Conservation (phyloP, 176 grass and related monocot genomes). For the Sorghum bicolor region Sorghum_bicolor_NCBIv3 NC_012876.2:64344001-64344500, state of each 20-base stretch:
- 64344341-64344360: not conserved
- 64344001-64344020: constrained; percentile 44
- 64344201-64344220: not conserved
- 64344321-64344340: constrained; percentile 17
- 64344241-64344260: constrained; percentile 33
- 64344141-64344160: constrained; percentile 3
- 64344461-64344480: not conserved
- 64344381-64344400: not conserved
- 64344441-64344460: not conserved
- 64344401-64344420: not conserved
- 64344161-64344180: not conserved
- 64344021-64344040: constrained; percentile 33
- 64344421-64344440: not conserved
- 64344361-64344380: not conserved
- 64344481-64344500: constrained; percentile 14
- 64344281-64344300: not conserved
- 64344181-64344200: not conserved
- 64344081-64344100: not conserved
- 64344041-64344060: constrained; percentile 20
- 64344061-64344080: constrained; percentile 9
- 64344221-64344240: not conserved
- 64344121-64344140: constrained; percentile 23
- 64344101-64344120: constrained; percentile 63
- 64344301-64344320: constrained; percentile 11
- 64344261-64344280: not conserved